Percentiles rank a stretch among this genome's conserved stretches.
phyloP scores from a whole-genome alignment of 2,329 filamentous ascomycete species.

The Diaporthe citri region DNA sequence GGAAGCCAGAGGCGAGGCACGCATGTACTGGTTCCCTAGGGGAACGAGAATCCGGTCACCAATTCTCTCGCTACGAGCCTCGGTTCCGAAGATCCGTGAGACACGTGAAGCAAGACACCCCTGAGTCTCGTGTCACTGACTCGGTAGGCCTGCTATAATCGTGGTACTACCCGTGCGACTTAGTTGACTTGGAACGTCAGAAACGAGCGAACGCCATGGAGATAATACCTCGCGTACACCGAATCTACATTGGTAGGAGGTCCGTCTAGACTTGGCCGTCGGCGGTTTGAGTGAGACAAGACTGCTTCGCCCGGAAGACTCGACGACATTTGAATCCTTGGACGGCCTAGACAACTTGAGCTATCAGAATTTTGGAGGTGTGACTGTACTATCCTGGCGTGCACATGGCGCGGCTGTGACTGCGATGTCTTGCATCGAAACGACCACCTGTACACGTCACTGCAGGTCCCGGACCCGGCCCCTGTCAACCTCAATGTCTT shows the following conservation, averaged over 20 bases:
- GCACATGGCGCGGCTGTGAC: neutral
- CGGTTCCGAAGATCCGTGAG: constrained; percentile 29
- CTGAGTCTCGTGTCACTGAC: constrained; percentile 8
- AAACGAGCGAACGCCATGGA: neutral
- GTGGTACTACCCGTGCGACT: neutral
- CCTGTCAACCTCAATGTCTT: neutral
- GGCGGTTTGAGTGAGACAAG: neutral
- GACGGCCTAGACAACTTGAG: neutral
- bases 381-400: neutral
- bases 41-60: neutral
- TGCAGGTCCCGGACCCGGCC: neutral
- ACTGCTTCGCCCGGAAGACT: too few relatives aligned
- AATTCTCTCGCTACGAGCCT: neutral
- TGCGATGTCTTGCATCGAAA: constrained; percentile 34
- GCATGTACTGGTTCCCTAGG: neutral
- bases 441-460: constrained; percentile 34
- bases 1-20: too few relatives aligned
- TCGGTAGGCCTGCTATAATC: neutral
- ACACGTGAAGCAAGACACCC: constrained; percentile 15
- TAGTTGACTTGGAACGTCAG: constrained; percentile 13
- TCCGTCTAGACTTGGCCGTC: neutral
- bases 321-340: neutral
- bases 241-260: constrained; percentile 4
- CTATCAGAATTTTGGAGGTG: neutral
- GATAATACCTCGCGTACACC: neutral